Base-by-base conservation (phyloP, 371 early-diverging fungal species). In the Mortierella sp. region DNA sequence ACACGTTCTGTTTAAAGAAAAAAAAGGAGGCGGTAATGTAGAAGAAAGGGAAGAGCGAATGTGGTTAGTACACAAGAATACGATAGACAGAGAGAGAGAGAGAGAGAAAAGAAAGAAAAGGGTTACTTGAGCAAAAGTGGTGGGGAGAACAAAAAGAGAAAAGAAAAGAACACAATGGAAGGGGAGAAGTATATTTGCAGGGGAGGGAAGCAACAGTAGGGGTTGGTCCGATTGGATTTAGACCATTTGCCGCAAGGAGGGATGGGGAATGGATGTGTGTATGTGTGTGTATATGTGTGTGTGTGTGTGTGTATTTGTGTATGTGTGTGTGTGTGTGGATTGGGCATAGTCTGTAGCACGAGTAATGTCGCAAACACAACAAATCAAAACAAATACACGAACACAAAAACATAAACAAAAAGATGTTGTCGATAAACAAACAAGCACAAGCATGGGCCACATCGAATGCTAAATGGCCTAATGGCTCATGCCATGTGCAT, bases 1-100 rank as follows among this genome's bases (percentile, higher is more conserved):
- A 92, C 7, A 92, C 89, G 66, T 91, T 91, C 92, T 92, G 37
- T 22, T 70, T 65, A 63, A 24, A 19, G 24, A 52, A 52, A 14
- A 47, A 37, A 43, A 37, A 50, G 31, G 41, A 24, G 63, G 50
- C 48, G 48, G 29, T 22, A 52, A 43, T 52, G 50, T 22, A 24
- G n/a, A 43, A 61, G 61, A 63, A 8, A 22, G 29, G 44, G 9
- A 29, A 14, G 50, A 29, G 0, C 7, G 29, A 0, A 8, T 16
- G 19, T n/a, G 52, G 52, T 52, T 53, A 52, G 22, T 61, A 37
- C 4, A 34, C 16, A 61, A 61, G 22, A 61, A 19, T n/a, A n/a
- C n/a, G n/a, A 2, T 19, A 53, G 22, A 19, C 14, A 6, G 22
- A 47, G 22, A 19, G 8, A 7, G 16, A 55, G 16, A 24, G 14